A percentile compares a stretch with the other conserved stretches of the same genome.
These are phyloP conservation scores for Isoetes taiwanensis DNA, from an alignment of 75 land plant species.

Conservation along the genomic window DNA sequence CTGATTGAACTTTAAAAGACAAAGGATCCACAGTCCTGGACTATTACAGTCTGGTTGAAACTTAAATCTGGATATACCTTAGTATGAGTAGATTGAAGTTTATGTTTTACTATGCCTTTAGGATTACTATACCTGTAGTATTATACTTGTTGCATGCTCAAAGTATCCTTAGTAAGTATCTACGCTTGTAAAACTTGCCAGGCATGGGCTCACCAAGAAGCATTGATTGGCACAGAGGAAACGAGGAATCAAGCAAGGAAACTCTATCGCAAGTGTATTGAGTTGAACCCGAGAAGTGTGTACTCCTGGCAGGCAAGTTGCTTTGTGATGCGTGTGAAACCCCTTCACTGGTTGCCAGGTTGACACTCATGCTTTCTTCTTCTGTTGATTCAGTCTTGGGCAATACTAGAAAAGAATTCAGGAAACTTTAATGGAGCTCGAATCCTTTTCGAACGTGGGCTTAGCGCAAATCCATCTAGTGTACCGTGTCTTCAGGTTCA, in stretches of 20 bases:
- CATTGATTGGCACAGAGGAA: slow-evolving; percentile 15
- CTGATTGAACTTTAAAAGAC: no score
- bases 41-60: no score
- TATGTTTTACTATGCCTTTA: no score
- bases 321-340: not conserved
- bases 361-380: not conserved
- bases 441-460: slow-evolving; percentile 22
- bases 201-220: slow-evolving; percentile 36
- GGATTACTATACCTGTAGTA: no score
- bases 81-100: no score
- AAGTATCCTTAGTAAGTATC: no score
- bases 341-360: not conserved
- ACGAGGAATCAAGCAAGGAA: slow-evolving; percentile 22
- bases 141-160: no score
- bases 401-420: slow-evolving; percentile 18
- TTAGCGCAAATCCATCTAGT: slow-evolving; percentile 12
- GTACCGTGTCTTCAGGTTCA: slow-evolving; percentile 26
- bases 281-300: slow-evolving; percentile 20
- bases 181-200: no score
- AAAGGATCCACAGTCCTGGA: no score
- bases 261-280: slow-evolving; percentile 21
- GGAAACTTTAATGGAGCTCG: slow-evolving; percentile 22
- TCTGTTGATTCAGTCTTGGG: slow-evolving; percentile 25
- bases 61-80: no score
- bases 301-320: slow-evolving; percentile 27